Evolutionary conservation across 2,329 filamentous ascomycete genomes (phyloP), one percentile per base, ranked within the genome.

Genomic region (Fusarium torulosum): DNA sequence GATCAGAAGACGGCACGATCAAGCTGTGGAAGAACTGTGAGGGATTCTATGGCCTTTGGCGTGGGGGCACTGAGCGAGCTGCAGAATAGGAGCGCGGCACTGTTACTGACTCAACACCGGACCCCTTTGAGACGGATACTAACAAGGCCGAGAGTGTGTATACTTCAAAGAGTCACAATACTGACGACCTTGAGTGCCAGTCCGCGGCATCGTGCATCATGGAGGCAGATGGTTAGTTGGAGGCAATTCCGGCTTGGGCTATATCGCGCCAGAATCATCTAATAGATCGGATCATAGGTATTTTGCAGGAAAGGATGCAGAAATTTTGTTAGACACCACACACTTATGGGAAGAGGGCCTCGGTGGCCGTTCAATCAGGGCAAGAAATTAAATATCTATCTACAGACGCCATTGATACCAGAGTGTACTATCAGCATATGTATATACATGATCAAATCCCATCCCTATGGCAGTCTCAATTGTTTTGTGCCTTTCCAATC

Each of bases 1-100:
- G 93, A 29, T 97, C 94, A 47, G 96, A 99, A 77, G 96, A 99
- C 74, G 96, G 96, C 40, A 99, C 96, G 0, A 96, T 99, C 78
- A 99, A 99, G 81, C 84, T 99, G 83, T 90, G 88, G 88, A 90
- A 90, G 80, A 90, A 90, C 67, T 90, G 88, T 61, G 86, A 88
- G 7, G 88, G 88, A 1, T 85, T 84, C 59, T 90, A 89, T 58
- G 88, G 88, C 3, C 82, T 90, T 37, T 90, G 88, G 88, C 82
- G 84, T 38, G 85, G 85, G 49, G 82, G 82, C n/a, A 76, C 75
- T 10, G 75, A 79, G 53, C 75, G 74, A 53, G 66, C 75, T 60
- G 74, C 73, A 53, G 79, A 80, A 73, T 80, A 80, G 79, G 75
- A 72, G 20, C 72, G 67, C 50, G 72, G 69, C 38, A 60, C 62